Evolutionary conservation across 148 eudicot genomes (phyloP).

Genomic region (Arctostaphylos glauca): DNA sequence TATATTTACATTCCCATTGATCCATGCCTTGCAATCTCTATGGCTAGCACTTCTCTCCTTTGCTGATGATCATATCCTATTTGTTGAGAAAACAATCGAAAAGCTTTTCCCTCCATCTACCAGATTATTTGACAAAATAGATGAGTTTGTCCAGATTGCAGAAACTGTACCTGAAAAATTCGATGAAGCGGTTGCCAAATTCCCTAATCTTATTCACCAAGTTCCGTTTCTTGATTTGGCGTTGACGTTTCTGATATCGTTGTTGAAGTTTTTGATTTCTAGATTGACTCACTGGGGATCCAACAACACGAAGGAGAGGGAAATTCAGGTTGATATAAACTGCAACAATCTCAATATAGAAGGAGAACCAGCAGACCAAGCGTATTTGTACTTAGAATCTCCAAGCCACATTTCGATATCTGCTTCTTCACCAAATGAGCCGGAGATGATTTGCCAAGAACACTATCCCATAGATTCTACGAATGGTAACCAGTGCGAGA

Average conservation of each 20-base stretch:
- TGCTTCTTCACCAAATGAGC: slow-evolving; percentile 6
- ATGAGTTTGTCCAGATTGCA: slow-evolving; percentile 27
- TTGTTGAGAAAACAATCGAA: slow-evolving; percentile 30
- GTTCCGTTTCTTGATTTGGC: slow-evolving; percentile 40
- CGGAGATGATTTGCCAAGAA: neutral
- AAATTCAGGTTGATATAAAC: slow-evolving; percentile 45
- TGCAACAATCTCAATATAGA: slow-evolving; percentile 8
- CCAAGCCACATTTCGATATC: neutral
- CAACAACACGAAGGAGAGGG: slow-evolving; percentile 46
- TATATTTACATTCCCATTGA: slow-evolving; percentile 26
- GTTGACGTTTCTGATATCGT: slow-evolving; percentile 22
- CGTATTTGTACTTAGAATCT: neutral
- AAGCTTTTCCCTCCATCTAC: slow-evolving; percentile 43
- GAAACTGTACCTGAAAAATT: slow-evolving; percentile 46
- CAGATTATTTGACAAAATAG: slow-evolving; percentile 43
- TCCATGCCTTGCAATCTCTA: slow-evolving; percentile 28
- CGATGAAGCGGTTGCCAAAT: slow-evolving; percentile 29
- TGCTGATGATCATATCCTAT: slow-evolving; percentile 43
- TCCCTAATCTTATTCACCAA: slow-evolving; percentile 31
- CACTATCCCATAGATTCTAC: neutral
- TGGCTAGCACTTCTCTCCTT: slow-evolving; percentile 44
- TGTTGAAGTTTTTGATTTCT: slow-evolving; percentile 34
- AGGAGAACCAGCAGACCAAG: neutral
- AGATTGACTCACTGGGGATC: slow-evolving; percentile 30
- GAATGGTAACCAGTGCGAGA: neutral